phyloP scores from a whole-genome alignment of 2,329 filamentous ascomycete genomes.

The Diaporthe vaccinii region DNA sequence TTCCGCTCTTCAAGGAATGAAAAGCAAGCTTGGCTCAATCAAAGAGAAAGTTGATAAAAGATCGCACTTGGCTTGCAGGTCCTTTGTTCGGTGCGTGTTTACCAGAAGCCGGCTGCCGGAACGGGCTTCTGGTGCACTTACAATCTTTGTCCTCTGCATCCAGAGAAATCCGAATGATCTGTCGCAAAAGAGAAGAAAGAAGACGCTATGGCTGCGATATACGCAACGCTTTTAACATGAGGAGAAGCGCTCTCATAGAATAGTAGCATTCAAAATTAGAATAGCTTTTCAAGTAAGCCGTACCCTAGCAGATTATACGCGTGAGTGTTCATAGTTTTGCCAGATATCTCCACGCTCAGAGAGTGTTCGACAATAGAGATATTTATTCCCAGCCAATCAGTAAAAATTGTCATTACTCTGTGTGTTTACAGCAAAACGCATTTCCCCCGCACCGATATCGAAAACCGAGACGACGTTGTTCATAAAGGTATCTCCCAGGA shows the following conservation, averaged over 20 bases:
- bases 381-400: background rate
- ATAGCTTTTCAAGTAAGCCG: background rate
- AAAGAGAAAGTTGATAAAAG: background rate
- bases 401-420: background rate
- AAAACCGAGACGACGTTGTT: slow-evolving; percentile 38
- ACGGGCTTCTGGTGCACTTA: background rate
- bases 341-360: background rate
- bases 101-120: background rate
- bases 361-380: background rate
- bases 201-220: background rate
- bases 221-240: background rate
- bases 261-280: background rate
- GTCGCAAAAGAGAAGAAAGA: too few relatives aligned
- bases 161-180: background rate
- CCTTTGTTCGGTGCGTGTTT: background rate
- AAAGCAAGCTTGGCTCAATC: background rate
- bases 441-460: slow-evolving; percentile 36
- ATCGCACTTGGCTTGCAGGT: background rate
- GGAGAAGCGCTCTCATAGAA: background rate
- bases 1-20: too few relatives aligned
- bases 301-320: too few relatives aligned
- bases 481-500: slow-evolving; percentile 38
- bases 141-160: background rate
- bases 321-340: too few relatives aligned
- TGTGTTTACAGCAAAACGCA: slow-evolving; percentile 20